Evolutionary conservation across 1,284 basidiomycete genomes (phyloP).

Genomic region (Nidula niveotomentosa): DNA sequence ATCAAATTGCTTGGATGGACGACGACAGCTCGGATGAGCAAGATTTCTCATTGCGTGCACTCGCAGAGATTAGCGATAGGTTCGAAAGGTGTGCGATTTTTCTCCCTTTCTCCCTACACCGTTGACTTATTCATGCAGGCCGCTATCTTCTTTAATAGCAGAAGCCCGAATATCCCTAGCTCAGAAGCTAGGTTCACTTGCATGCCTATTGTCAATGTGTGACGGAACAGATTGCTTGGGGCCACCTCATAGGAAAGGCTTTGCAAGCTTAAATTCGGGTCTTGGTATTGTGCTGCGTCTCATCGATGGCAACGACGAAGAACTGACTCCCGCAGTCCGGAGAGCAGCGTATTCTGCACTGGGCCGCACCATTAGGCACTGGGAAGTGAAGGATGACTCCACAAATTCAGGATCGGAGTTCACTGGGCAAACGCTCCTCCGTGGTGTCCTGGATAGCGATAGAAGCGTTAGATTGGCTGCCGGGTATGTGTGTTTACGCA

Average conservation of each 20-base stretch:
- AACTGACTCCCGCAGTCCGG: slow-evolving; percentile 45
- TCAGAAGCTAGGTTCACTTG: slow-evolving; percentile 31
- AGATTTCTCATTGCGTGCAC: slow-evolving; percentile 30
- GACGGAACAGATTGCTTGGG: slow-evolving; percentile 27
- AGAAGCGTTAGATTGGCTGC: slow-evolving; percentile 63
- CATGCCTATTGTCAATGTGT: slow-evolving; percentile 44
- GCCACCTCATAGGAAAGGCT: slow-evolving; percentile 16
- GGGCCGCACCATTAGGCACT: slow-evolving; percentile 45
- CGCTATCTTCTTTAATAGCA: slow-evolving; percentile 1
- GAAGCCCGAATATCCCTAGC: slow-evolving; percentile 28
- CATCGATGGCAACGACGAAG: slow-evolving; percentile 42
- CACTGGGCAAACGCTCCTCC: slow-evolving; percentile 37
- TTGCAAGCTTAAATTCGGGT: slow-evolving; percentile 37
- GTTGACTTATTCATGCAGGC: not conserved
- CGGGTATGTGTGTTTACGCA: slow-evolving; percentile 46
- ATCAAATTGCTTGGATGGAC: slow-evolving; percentile 45
- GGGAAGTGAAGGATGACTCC: slow-evolving; percentile 30
- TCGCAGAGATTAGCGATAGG: slow-evolving; percentile 34
- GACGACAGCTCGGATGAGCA: slow-evolving; percentile 33
- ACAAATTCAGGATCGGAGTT: slow-evolving; percentile 31
- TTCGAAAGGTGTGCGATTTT: slow-evolving; percentile 37
- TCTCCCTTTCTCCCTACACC: too few relatives aligned
- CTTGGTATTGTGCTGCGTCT: slow-evolving; percentile 38
- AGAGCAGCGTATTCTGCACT: slow-evolving; percentile 45
- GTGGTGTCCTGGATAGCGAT: slow-evolving; percentile 51